Percentiles rank a stretch among this genome's conserved stretches.
These are phyloP conservation scores for Rhipidocladum racemiflorum DNA, from an alignment of 176 grass and related monocot species.

Conservation along the genomic window DNA sequence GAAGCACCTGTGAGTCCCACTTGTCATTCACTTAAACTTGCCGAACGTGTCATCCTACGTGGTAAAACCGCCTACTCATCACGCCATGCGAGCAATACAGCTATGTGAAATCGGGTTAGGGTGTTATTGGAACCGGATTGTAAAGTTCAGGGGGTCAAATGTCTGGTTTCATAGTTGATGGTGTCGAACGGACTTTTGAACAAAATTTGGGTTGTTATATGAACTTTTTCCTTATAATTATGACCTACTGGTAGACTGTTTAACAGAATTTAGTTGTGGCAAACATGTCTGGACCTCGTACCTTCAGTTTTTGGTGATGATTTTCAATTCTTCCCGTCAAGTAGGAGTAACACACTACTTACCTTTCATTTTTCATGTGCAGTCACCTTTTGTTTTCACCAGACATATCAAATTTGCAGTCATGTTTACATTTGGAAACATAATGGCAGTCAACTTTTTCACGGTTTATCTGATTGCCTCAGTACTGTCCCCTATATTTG, in stretches of 20 bases:
- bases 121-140: too few relatives aligned
- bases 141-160: too few relatives aligned
- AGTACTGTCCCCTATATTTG: background rate
- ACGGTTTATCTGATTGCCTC: background rate
- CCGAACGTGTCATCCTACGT: too few relatives aligned
- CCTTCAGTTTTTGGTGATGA: background rate
- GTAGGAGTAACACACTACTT: background rate
- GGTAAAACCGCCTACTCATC: too few relatives aligned
- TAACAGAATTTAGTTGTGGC: background rate
- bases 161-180: too few relatives aligned
- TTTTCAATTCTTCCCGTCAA: background rate
- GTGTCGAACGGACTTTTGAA: too few relatives aligned
- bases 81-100: too few relatives aligned
- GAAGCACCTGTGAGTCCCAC: too few relatives aligned
- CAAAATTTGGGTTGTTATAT: too few relatives aligned
- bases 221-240: background rate
- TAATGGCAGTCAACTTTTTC: constrained; percentile 55
- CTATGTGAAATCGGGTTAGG: too few relatives aligned
- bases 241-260: background rate
- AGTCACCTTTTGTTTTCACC: constrained; percentile 71
- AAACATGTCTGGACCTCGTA: background rate
- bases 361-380: constrained; percentile 30
- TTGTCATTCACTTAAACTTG: too few relatives aligned
- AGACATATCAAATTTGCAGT: constrained; percentile 84
- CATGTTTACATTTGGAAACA: constrained; percentile 89